A percentile compares a stretch with the other conserved stretches of the same genome.
Conservation (phyloP, 2,329 filamentous ascomycete species). For the Ophiostoma perfectum region DNA sequence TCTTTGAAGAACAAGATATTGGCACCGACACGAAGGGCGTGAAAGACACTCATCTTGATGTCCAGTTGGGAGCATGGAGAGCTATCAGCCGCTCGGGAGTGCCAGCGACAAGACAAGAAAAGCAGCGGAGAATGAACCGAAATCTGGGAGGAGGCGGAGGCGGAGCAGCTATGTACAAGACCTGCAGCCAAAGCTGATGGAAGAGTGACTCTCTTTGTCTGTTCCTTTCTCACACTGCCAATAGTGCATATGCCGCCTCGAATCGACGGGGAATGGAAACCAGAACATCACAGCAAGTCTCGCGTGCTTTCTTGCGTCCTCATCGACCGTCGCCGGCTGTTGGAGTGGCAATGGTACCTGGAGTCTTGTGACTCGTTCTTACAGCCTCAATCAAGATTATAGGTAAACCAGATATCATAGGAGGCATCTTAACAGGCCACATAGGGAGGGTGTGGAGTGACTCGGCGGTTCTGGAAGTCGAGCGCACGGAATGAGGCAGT, state of each 20-base stretch:
- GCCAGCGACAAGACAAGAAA: not conserved
- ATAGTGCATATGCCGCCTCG: not conserved
- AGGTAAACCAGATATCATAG: no score
- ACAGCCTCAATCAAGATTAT: no score
- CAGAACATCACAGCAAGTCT: no score
- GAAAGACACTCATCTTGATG: not conserved
- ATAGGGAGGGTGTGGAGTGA: no score
- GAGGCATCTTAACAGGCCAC: not conserved
- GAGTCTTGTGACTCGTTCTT: no score
- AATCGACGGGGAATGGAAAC: no score
- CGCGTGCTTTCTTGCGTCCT: no score
- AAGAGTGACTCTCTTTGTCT: not conserved
- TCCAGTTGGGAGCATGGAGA: not conserved
- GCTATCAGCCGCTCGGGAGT: constrained; percentile 4
- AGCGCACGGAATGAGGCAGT: not conserved
- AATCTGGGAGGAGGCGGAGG: not conserved
- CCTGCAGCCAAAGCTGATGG: constrained; percentile 3
- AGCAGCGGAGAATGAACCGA: not conserved
- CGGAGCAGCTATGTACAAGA: not conserved
- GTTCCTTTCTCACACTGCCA: not conserved
- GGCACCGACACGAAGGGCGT: not conserved
- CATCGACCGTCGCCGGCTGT: no score
- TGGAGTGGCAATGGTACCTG: no score
- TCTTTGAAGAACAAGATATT: not conserved
- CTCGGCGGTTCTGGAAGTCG: not conserved